These are phyloP conservation scores for Colletotrichum sp. DNA, from an alignment of 2,329 filamentous ascomycete genomes.

Conservation along the genomic window DNA sequence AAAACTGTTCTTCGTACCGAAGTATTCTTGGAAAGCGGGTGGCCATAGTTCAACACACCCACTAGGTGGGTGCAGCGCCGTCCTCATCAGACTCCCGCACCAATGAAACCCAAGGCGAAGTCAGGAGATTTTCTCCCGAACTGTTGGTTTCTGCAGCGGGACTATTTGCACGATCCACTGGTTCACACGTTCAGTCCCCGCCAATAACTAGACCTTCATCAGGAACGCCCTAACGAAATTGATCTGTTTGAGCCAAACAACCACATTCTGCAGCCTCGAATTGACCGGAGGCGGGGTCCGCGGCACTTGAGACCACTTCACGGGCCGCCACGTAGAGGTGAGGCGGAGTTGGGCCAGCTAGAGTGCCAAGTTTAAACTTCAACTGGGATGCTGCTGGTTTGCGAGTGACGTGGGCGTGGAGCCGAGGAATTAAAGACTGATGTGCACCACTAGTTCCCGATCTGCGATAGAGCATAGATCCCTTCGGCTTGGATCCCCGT, in stretches of 20 bases:
- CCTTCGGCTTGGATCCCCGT: background rate
- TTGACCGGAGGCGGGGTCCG: background rate
- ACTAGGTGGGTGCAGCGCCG: background rate
- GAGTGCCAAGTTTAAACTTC: background rate
- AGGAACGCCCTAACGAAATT: background rate
- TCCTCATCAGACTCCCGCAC: background rate
- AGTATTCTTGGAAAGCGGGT: background rate
- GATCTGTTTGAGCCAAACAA: background rate
- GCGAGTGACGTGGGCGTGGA: background rate
- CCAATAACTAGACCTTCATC: background rate
- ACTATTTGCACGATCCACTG: background rate
- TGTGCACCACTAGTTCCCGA: background rate
- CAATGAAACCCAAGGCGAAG: background rate
- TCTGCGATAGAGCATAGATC: background rate
- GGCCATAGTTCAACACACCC: background rate
- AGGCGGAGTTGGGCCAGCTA: background rate
- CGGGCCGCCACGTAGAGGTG: background rate
- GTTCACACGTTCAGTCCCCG: background rate
- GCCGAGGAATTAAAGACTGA: slow-evolving; percentile 2
- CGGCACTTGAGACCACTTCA: background rate
- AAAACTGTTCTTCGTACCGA: background rate
- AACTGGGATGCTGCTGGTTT: background rate
- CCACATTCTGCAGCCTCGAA: background rate
- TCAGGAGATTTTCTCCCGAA: background rate
- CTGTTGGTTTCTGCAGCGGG: background rate